Base-by-base conservation (phyloP, 805 yeast genomes). In the Monosporozyma siamensis region DNA sequence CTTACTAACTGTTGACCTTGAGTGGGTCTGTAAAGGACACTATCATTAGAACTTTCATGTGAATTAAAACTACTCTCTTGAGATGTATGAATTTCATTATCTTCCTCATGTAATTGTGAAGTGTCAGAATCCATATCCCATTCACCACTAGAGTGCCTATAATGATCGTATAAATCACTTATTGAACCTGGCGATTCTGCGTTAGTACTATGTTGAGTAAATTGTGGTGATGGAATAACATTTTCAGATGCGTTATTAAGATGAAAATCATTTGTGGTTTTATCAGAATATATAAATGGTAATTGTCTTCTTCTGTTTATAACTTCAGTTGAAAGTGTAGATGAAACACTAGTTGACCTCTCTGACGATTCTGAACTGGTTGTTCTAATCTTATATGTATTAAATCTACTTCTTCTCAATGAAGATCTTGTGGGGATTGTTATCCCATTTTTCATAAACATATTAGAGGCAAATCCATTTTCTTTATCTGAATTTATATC, bases 401-500 rank as follows among this genome's bases (percentile, higher is more conserved):
- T 67, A 68, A 77, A 72, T 50, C 70, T 65, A 45, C 73, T 66
- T 55, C 78, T 67, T 50, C 65, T 70, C 34, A 65, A 48, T 0
- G 67, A 56, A 5, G 63, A 66, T 44, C 64, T 64, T 39, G 49
- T 56, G 24, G 62, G 61, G 15, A 57, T 53, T 12, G 53, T 45
- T 4, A 57, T 37, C 0, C 61, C 62, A 40, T 54, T 52, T 37
- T 55, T 54, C 44, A 50, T 53, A 11, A 56, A 46, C 51, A 58
- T 56, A 22, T 49, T 55, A 5, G 65, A 58, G 3, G 63, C 64
- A 47, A 48, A 59, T 27, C 55, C 59, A 34, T 39, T 47, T 32
- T 41, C 44, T 38, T 37, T 46, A 39, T 34, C 17, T 6, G 30
- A 8, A 8, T 22, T 24, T 12, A 24, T 27, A 9, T 6, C 20